Base-by-base conservation (phyloP, 371 early-diverging fungal genomes). In the Rhizopus stolonifer region DNA sequence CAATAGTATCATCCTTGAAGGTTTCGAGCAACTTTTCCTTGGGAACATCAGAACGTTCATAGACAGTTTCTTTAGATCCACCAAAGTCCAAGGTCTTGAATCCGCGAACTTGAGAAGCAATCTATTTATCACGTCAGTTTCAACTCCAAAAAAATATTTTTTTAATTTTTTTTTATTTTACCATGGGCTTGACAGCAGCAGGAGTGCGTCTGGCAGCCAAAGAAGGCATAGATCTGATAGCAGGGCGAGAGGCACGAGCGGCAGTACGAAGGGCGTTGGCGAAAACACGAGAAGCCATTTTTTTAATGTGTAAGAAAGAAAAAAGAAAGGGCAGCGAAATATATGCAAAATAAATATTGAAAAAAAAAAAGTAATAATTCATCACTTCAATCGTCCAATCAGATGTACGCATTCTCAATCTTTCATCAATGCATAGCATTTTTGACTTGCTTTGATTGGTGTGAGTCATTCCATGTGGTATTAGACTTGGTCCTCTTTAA, bases 81-180 rank as follows among this genome's bases (percentile, higher is more conserved):
- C 93, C 96, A 82, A 98, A 96, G 82, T 95, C 84, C 49, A 98
- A 82, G 36, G 94, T 93, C 83, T 95, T 94, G 62, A 93, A 65
- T 23, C 90, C 89, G 59, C 96, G 92, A 34, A 79, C 65, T 71
- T 88, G 87, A 46, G 70, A 53, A 33, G 71, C 21, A 17, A 54
- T 53, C 49, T 51, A 47, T 32, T 29, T 24, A n/a, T n/a, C n/a
- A n/a, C 29, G 25, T 8, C 10, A 15, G 17, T 0, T 3, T 47
- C 15, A n/a, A 17, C 17, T 45, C 14, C 23, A 40, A 29, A 33
- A 7, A 9, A 17, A 40, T n/a, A 19, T 17, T 32, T 10, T 24
- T 14, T 51, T 17, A 14, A 8, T 24, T 46, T 29, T 38, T 23
- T 18, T 22, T 8, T 34, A 33, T 32, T 42, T 61, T 65, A 69